Percentiles rank a stretch among this genome's conserved stretches.
These are phyloP conservation scores for Wallemia mellicola DNA, from an alignment of 1,284 basidiomycete species.

Conservation along the genomic window DNA sequence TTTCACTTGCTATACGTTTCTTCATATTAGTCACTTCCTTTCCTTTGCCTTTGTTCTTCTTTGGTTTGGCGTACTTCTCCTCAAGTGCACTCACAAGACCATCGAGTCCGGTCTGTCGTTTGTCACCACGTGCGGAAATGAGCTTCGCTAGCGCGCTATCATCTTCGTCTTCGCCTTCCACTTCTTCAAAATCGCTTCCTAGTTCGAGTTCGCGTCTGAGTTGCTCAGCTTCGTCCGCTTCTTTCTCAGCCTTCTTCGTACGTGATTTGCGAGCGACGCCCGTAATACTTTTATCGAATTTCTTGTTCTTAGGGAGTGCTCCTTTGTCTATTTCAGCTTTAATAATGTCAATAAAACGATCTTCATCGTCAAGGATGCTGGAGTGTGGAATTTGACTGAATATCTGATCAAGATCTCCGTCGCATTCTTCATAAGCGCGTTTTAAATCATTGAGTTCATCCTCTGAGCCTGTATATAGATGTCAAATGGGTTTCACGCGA, in stretches of 20 bases:
- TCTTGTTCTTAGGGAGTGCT: conserved; percentile 25
- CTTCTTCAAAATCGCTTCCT: conserved; percentile 52
- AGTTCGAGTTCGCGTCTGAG: conserved; percentile 65
- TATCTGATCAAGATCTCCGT: conserved; percentile 44
- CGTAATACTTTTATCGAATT: conserved; percentile 35
- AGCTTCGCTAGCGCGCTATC: conserved; percentile 47
- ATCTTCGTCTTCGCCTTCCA: conserved; percentile 19
- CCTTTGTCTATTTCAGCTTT: conserved; percentile 30
- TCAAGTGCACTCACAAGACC: conserved; percentile 24
- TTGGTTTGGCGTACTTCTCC: conserved; percentile 38
- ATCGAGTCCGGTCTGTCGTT: conserved; percentile 39
- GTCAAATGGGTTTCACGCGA: too few relatives aligned
- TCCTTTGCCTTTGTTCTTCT: conserved; percentile 11
- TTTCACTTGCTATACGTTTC: conserved; percentile 17
- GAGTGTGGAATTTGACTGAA: conserved; percentile 62
- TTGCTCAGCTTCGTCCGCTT: conserved; percentile 56
- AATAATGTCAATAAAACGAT: conserved; percentile 42
- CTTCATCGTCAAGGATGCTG: conserved; percentile 37
- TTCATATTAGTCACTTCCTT: conserved; percentile 11
- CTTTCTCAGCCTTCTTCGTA: conserved; percentile 38
- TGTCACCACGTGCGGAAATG: conserved; percentile 40
- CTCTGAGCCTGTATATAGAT: conserved; percentile 28
- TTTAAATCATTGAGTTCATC: conserved; percentile 55
- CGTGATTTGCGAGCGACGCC: conserved; percentile 41
- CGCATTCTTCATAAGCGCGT: conserved; percentile 31